These are phyloP conservation scores for Saxispiralis lemnorum DNA, from an alignment of 495 filamentous ascomycete genomes.

Conservation along the genomic window DNA sequence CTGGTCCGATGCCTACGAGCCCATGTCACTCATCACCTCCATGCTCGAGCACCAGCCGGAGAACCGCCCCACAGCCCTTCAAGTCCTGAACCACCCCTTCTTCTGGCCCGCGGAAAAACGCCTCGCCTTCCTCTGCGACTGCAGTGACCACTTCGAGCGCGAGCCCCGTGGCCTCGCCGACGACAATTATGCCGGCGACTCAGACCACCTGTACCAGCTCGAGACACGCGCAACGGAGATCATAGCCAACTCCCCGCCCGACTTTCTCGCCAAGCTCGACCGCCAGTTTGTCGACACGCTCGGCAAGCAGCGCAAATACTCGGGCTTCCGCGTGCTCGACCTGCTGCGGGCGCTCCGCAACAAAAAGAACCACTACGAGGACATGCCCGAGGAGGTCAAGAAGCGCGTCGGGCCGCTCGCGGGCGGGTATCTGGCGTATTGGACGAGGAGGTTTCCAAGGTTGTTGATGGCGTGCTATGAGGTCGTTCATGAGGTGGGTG, in stretches of 20 bases:
- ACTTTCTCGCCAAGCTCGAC: constrained; percentile 65
- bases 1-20: constrained; percentile 68
- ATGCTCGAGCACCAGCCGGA: constrained; percentile 66
- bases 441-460: constrained; percentile 64
- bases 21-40: constrained; percentile 61
- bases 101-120: constrained; percentile 84
- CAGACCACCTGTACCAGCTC: constrained; percentile 42
- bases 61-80: constrained; percentile 47
- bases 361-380: constrained; percentile 41
- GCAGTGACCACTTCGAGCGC: constrained; percentile 87
- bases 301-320: constrained; percentile 92
- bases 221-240: constrained; percentile 37
- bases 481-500: constrained; percentile 45
- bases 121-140: constrained; percentile 76
- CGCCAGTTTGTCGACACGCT: constrained; percentile 67
- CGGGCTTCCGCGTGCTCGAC: constrained; percentile 63
- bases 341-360: constrained; percentile 81
- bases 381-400: constrained; percentile 28
- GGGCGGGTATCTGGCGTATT: constrained; percentile 74
- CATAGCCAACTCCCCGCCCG: constrained; percentile 31
- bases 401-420: constrained; percentile 38
- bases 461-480: constrained; percentile 66
- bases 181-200: constrained; percentile 20
- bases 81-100: constrained; percentile 78
- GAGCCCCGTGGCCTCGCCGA: constrained; percentile 60